Base-by-base conservation (phyloP, 306 rosid genomes). In the Myrica gale region DNA sequence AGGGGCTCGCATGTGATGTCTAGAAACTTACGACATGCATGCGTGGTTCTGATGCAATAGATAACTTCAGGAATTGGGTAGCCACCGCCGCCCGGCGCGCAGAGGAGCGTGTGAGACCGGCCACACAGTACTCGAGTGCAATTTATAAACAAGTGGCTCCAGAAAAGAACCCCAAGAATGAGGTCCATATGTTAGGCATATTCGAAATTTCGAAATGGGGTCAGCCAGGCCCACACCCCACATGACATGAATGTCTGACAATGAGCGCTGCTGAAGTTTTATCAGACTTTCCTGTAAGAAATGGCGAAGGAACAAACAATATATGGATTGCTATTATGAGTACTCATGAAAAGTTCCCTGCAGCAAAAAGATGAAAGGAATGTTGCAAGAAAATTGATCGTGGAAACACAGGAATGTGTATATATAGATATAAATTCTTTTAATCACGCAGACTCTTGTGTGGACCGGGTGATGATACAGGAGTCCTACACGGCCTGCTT, bases 91-190 rank as follows among this genome's bases (percentile, higher is more conserved):
- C 26, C 41, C 45, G 57, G 55, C 7, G 46, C 8, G 37, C 11
- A 41, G 39, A 26, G 72, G 83, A 84, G 85, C 82, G 66, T 69
- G 75, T 4, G 55, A 70, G 83, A 66, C 53, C 20, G 79, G 81
- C 62, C 73, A 74, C 26, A 50, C 0, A 23, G 54, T 73, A 74
- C 80, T 70, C 17, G 83, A 82, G 79, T 78, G 37, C 47, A 73
- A 81, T 73, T 17, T 10, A 7, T 52, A 58, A 83, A 79, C 81
- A 79, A 62, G 87, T 76, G 82, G 80, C 81, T 84, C 82, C 67
- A 68, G 76, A 65, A 78, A 66, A 80, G 32, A 26, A 66, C 68
- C 68, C 62, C 9, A 69, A 32, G 69, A 26, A 81, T 68, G 80
- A 85, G 85, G 78, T 48, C 78, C 79, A 74, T 66, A 41, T 52